A percentile compares a stretch with the other conserved stretches of the same genome.
phyloP scores from a whole-genome alignment of 169 alveolate species.

The Cryptosporidium bovis region DNA sequence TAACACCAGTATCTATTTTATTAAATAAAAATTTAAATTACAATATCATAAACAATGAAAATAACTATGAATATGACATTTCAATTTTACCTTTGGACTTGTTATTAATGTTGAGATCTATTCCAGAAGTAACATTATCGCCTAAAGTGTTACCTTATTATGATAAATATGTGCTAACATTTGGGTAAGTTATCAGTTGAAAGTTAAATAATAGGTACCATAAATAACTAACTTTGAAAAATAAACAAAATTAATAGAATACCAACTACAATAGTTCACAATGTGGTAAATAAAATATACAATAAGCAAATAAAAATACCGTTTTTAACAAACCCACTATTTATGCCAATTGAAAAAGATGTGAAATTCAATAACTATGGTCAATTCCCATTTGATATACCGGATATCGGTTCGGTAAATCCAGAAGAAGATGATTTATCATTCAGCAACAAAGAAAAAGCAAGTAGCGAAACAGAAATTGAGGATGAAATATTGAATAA shows the following conservation, averaged over 20 bases:
- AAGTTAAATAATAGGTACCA: background rate
- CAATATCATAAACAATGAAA: background rate
- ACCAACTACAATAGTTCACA: constrained; percentile 42
- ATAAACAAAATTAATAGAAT: constrained; percentile 4
- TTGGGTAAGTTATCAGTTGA: constrained; percentile 41
- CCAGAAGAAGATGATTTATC: constrained; percentile 32
- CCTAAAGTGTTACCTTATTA: constrained; percentile 35
- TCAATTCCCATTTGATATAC: constrained; percentile 47
- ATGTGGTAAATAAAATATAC: constrained; percentile 35
- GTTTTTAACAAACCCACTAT: constrained; percentile 57
- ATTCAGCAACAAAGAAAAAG: background rate
- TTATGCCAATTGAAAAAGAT: constrained; percentile 45
- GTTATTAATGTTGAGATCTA: constrained; percentile 23
- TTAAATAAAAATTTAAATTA: constrained; percentile 2
- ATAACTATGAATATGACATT: constrained; percentile 11
- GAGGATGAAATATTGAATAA: background rate
- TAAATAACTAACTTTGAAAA: background rate
- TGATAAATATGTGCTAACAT: constrained; percentile 44
- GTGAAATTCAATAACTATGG: constrained; percentile 2
- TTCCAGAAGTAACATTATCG: constrained; percentile 31
- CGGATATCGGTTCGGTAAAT: constrained; percentile 30
- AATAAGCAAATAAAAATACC: constrained; percentile 24
- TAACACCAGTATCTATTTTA: constrained; percentile 63
- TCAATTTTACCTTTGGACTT: constrained; percentile 27
- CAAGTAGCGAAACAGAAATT: background rate